phyloP scores from a whole-genome alignment of 2,329 filamentous ascomycete genomes.

The Aspergillus fumigatus region DNA sequence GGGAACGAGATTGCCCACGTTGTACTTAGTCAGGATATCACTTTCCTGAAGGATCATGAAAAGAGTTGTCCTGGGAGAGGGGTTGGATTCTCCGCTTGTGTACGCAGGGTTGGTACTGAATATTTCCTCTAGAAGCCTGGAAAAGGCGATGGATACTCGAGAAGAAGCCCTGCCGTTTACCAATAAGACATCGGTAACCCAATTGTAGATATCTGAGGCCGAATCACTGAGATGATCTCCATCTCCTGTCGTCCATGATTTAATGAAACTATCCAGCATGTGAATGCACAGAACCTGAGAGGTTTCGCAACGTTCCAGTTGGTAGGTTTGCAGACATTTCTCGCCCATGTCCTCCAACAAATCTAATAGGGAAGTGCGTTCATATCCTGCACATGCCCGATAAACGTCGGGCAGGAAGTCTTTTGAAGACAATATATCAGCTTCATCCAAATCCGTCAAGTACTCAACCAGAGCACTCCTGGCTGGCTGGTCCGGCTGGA shows the following conservation, averaged over 20 bases:
- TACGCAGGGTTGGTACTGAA: constrained; percentile 65
- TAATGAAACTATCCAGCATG: constrained; percentile 60
- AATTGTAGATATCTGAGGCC: constrained; percentile 72
- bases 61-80: constrained; percentile 65
- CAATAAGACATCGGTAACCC: constrained; percentile 66
- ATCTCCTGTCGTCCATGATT: constrained; percentile 57
- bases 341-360: constrained; percentile 48
- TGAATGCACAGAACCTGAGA: constrained; percentile 64
- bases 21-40: constrained; percentile 68
- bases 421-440: constrained; percentile 35
- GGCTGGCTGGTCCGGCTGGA: not conserved
- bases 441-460: constrained; percentile 32
- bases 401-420: constrained; percentile 29
- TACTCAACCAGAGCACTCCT: constrained; percentile 28
- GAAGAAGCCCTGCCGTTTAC: constrained; percentile 66
- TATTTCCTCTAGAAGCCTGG: constrained; percentile 65
- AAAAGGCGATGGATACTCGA: constrained; percentile 62
- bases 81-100: constrained; percentile 54
- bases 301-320: constrained; percentile 70
- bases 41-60: constrained; percentile 66
- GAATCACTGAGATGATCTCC: constrained; percentile 58
- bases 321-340: constrained; percentile 49
- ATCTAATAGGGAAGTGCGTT: constrained; percentile 35
- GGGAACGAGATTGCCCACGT: constrained; percentile 65
- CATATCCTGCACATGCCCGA: constrained; percentile 22